Evolutionary conservation across 768 basidiomycete species (phyloP), one percentile per base, ranked within the genome.

Genomic region (Rubroboletus pulcherrimus): DNA sequence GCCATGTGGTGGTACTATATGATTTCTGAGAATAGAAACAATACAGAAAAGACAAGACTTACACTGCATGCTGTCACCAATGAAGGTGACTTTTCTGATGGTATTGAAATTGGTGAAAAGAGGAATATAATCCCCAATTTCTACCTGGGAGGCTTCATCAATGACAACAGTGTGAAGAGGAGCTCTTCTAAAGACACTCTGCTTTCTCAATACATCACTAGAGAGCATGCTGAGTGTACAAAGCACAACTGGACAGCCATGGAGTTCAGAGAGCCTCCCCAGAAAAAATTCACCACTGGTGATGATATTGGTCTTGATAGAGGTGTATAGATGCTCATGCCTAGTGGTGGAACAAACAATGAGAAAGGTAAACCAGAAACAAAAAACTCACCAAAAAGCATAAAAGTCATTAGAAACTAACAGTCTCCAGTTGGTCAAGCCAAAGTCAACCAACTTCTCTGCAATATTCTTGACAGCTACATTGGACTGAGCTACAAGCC

Each of bases 381-480:
- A 42, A 54, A 46, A 39, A 5, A 66, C 79, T 67, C 61, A 89
- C 89, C 90, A 91, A 56, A 76, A 78, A 66, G 67, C 69, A 59
- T 82, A 78, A 64, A 92, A 93, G 0, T 85, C 81, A 72, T 63
- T 72, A 1, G 91, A 86, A n/a, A 92, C 86, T 4, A 93, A 66
- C 2, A 93, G 74, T 57, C 75, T 83, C 80, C 84, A 93, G 9
- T 79, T 60, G 4, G 60, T 42, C 55, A 89, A 81, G 0, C 73
- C 77, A 64, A 80, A 73, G 8, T 77, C 69, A n/a, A 75, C 69
- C 17, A 93, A 73, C 73, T 91, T 90, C 64, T 89, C 87, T 50
- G 89, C 91, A 73, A 93, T 92, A 61, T 93, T 93, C 70, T 91
- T 92, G 21, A 93, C 91, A 45, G 89, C 91, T 47, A 93, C 83